Base-by-base conservation (phyloP, 306 rosid genomes). In the Lablab purpureus region DNA sequence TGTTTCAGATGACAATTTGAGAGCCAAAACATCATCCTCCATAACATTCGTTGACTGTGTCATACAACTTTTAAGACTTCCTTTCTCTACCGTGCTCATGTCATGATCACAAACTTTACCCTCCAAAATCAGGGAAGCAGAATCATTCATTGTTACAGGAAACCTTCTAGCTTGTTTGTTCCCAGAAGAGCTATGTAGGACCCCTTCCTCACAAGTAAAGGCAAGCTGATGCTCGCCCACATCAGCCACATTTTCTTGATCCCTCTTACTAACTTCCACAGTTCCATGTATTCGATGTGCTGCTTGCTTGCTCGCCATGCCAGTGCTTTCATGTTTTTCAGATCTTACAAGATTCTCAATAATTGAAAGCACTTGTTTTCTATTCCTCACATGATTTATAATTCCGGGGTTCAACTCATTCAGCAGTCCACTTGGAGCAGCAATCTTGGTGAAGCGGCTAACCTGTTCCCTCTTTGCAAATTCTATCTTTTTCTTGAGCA, bases 391-490 rank as follows among this genome's bases (percentile, higher is more conserved):
- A 82, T 96, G 99, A 86, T 96, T 96, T 78, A 96, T 96, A 65
- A 96, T 96, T 84, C 98, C 98, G 6, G 99, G 99, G 85, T 96
- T 96, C 82, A 96, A 83, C n/a, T 87, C 98, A 81, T 84, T 91
- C 69, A 96, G 88, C 81, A 96, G 86, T 74, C 99, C 99, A 90
- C 97, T 93, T 65, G 99, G 99, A 84, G 99, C 99, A 65, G 98
- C 99, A 76, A 93, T 84, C 90, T 91, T 93, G 2, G 97, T 81
- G 22, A 96, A 96, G 86, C 88, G 82, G 80, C 77, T 91, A 19
- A 91, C 88, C 83, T 96, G 97, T 71, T 96, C 99, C 76, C 73
- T 91, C 92, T 90, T 96, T 34, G 99, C 92, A 52, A 89, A 84
- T 71, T 93, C 99, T 83, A 96, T 86, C 84, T 88, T 93, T 82